Base-by-base conservation (phyloP, 306 rosid genomes). In the Boehmeria nivea region DNA sequence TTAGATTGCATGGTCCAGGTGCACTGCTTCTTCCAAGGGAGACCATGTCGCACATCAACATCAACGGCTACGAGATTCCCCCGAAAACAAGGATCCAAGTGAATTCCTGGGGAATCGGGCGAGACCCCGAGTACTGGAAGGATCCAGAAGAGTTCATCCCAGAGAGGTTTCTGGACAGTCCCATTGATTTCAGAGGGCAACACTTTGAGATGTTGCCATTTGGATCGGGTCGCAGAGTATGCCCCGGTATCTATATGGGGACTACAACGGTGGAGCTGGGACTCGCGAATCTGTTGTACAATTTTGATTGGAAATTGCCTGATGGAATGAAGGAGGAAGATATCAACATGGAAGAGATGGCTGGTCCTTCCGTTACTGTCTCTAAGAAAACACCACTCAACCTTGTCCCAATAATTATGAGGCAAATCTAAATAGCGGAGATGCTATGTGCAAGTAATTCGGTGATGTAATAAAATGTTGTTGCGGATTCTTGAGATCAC, bases 261-360 rank as follows among this genome's bases (percentile, higher is more conserved):
- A 36, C 59, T 7, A 53, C 59, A 18, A 71, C 21, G 3, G 36
- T 66, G 24, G 81, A 71, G 22, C 38, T 66, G 2, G 61, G 60
- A 17, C 70, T 81, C 4, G 84, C 88, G 6, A 78, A 78, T 63
- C 67, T 81, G 9, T 33, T 81, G 27, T 55, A 40, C 51, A 45
- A 14, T 22, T 73, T 81, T 69, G 66, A 81, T 1, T 81, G 80
- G 80, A 54, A 68, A 21, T 28, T 77, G 48, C 78, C 70, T 0
- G 7, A 8, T 18, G 83, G 81, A 14, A 51, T 65, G 62, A 55
- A 51, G 48, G 72, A 55, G 21, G 51, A 74, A 40, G 76, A 81
- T 2, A 18, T 71, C 39, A 48, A 56, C 11, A 75, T 72, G 87
- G 82, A 80, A 58, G 87, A 83, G 60, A 8, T 36, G 1, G 7